These are phyloP conservation scores for Penicillium sp. DNA, from an alignment of 2,329 filamentous ascomycete genomes.

Conservation along the genomic window DNA sequence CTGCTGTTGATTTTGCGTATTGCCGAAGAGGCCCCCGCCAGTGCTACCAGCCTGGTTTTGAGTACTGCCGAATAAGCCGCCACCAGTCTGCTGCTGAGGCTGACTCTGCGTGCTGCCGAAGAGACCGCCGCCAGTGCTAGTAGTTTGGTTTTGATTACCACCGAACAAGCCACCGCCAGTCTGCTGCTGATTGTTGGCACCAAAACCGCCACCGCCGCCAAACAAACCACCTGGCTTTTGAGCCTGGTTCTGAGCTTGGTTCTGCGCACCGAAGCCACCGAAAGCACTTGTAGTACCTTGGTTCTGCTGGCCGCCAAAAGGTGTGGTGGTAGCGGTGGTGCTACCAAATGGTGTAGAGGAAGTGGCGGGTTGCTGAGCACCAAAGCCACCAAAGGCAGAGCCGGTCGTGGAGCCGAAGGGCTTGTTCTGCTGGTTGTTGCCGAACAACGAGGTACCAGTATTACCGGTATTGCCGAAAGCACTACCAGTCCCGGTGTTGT, in stretches of 20 bases:
- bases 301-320: slow-evolving; percentile 44
- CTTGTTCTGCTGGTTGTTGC: slow-evolving; percentile 35
- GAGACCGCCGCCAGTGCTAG: neutral
- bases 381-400: slow-evolving; percentile 33
- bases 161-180: neutral
- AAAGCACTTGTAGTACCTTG: slow-evolving; percentile 20
- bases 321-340: slow-evolving; percentile 35
- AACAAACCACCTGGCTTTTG: neutral
- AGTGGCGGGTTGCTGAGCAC: slow-evolving; percentile 34
- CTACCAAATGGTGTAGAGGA: slow-evolving; percentile 40
- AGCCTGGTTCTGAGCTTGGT: neutral
- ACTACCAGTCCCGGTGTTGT: slow-evolving; percentile 15
- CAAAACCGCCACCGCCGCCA: neutral
- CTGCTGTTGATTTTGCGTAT: slow-evolving; percentile 21
- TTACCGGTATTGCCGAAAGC: slow-evolving; percentile 31
- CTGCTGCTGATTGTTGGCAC: neutral
- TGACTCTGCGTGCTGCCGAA: neutral
- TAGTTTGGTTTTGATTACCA: neutral
- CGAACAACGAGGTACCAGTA: slow-evolving; percentile 42
- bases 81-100: neutral
- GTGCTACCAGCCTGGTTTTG: slow-evolving; percentile 29
- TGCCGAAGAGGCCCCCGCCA: slow-evolving; percentile 47
- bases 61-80: neutral
- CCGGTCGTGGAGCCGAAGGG: slow-evolving; percentile 30
- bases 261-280: neutral